Conservation (phyloP, 192 early-diverging fungal species). For the Coemansia sp. region DNA sequence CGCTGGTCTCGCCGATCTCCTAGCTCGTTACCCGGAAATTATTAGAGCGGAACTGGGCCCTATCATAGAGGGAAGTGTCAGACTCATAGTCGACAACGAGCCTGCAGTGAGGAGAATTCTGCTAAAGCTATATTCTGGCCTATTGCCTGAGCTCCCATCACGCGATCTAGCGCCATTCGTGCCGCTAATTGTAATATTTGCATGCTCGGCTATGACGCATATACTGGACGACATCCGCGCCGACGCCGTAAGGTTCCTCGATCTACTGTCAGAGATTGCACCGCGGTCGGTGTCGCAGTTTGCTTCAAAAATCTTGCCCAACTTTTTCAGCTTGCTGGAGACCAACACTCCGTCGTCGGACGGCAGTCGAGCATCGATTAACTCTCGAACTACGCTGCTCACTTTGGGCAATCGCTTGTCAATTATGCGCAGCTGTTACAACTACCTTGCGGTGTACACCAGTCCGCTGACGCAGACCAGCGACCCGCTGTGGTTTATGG, state of each 20-base stretch:
- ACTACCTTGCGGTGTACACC: conserved; percentile 39
- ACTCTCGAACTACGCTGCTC: conserved; percentile 38
- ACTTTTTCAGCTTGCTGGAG: conserved; percentile 48
- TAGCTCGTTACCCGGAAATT: conserved; percentile 37
- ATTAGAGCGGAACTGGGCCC: conserved; percentile 52
- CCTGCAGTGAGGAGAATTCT: conserved; percentile 52
- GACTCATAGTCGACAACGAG: conserved; percentile 56
- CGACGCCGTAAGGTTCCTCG: conserved; percentile 79
- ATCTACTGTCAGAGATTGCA: conserved; percentile 67
- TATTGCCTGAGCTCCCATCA: conserved; percentile 48
- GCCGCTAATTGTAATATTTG: conserved; percentile 75
- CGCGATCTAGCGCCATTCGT: conserved; percentile 78
- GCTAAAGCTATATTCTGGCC: conserved; percentile 51
- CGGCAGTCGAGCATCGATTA: conserved; percentile 16
- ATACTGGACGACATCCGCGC: conserved; percentile 84
- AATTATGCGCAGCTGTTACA: conserved; percentile 52
- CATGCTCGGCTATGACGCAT: conserved; percentile 87
- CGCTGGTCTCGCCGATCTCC: conserved; percentile 53
- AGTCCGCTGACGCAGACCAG: conserved; percentile 11
- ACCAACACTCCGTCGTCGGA: conserved; percentile 22
- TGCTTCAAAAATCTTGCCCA: conserved; percentile 61
- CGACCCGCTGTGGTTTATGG: conserved; percentile 47
- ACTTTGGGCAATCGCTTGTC: conserved; percentile 36
- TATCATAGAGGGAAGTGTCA: conserved; percentile 48
- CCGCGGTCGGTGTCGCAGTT: conserved; percentile 67